A percentile compares a stretch with the other conserved stretches of the same genome.
Evolutionary conservation across 768 basidiomycete species (phyloP).

Genomic region (Sarcodon aspratus): DNA sequence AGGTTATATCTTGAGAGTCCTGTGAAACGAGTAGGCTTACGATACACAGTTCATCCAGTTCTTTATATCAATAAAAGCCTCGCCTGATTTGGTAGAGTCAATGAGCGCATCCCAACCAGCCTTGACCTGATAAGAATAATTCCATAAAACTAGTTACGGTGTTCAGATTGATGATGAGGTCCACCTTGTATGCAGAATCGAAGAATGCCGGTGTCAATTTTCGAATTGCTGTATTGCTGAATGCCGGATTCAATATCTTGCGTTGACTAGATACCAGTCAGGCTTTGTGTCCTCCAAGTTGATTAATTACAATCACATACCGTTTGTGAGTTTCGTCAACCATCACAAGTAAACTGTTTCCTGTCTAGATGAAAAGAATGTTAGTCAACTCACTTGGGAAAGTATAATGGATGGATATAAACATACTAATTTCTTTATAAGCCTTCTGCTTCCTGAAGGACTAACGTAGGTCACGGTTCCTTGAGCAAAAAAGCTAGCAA

Average conservation of each 20-base stretch:
- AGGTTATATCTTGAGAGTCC: too few species aligned
- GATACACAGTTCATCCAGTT: constrained; percentile 38
- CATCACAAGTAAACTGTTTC: constrained; percentile 25
- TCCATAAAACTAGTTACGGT: background rate
- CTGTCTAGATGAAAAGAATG: constrained; percentile 12
- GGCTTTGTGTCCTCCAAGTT: too few species aligned
- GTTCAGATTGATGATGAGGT: background rate
- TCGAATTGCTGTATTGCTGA: constrained; percentile 39
- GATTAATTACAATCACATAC: constrained; percentile 12
- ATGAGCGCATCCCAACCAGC: constrained; percentile 18
- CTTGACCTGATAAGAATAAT: constrained; percentile 19
- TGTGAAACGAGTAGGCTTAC: constrained; percentile 12
- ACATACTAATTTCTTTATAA: constrained; percentile 28
- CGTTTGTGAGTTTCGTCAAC: constrained; percentile 32
- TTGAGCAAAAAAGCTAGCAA: constrained; percentile 35
- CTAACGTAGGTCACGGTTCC: constrained; percentile 40
- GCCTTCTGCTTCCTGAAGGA: constrained; percentile 17
- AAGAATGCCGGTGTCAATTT: constrained; percentile 34
- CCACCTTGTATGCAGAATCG: constrained; percentile 39
- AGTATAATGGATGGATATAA: too few species aligned
- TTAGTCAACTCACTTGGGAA: background rate
- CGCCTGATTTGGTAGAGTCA: constrained; percentile 8
- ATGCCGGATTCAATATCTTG: constrained; percentile 38
- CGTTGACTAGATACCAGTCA: constrained; percentile 25
- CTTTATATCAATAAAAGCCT: constrained; percentile 34